Conservation (phyloP, 2,329 filamentous ascomycete genomes). For the Aspergillus chevalieri region DNA sequence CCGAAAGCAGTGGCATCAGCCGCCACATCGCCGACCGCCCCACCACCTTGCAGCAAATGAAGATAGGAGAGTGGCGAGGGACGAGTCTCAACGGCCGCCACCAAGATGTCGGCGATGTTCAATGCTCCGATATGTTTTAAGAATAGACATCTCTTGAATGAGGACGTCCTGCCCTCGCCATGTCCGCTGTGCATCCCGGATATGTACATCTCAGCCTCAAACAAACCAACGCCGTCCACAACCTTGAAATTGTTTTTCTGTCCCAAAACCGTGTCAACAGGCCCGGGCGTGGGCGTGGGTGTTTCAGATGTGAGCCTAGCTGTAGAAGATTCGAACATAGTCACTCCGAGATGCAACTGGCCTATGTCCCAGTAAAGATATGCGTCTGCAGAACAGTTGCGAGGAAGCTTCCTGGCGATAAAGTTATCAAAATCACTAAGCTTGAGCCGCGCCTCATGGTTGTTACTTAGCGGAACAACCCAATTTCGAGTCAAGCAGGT, state of each 20-base stretch:
- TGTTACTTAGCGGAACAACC: slow-evolving; percentile 24
- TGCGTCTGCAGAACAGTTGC: slow-evolving; percentile 46
- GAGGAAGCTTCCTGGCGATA: slow-evolving; percentile 36
- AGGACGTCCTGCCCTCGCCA: slow-evolving; percentile 52
- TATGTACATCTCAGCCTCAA: slow-evolving; percentile 58
- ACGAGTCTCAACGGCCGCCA: slow-evolving; percentile 42
- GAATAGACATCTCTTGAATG: slow-evolving; percentile 61
- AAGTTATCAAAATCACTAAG: slow-evolving; percentile 34
- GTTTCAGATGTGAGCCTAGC: slow-evolving; percentile 7
- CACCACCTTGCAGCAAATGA: slow-evolving; percentile 58
- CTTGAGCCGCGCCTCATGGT: slow-evolving; percentile 25
- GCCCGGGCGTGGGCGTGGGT: slow-evolving; percentile 5
- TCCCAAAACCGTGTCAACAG: slow-evolving; percentile 25
- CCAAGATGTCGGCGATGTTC: slow-evolving; percentile 33
- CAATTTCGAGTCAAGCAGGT: slow-evolving; percentile 39
- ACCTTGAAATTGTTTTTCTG: slow-evolving; percentile 23
- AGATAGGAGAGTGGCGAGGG: slow-evolving; percentile 55
- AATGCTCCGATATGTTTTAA: slow-evolving; percentile 43
- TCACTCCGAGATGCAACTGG: slow-evolving; percentile 48
- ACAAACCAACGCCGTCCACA: slow-evolving; percentile 48
- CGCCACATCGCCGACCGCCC: slow-evolving; percentile 42
- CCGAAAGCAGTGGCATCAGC: slow-evolving; percentile 53
- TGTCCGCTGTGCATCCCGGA: slow-evolving; percentile 56
- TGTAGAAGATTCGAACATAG: slow-evolving; percentile 40
- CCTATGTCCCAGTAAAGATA: slow-evolving; percentile 50